A percentile compares a stretch with the other conserved stretches of the same genome.
Conservation (phyloP, 2,329 filamentous ascomycete species). For the Hyphodiscus sp. region DNA sequence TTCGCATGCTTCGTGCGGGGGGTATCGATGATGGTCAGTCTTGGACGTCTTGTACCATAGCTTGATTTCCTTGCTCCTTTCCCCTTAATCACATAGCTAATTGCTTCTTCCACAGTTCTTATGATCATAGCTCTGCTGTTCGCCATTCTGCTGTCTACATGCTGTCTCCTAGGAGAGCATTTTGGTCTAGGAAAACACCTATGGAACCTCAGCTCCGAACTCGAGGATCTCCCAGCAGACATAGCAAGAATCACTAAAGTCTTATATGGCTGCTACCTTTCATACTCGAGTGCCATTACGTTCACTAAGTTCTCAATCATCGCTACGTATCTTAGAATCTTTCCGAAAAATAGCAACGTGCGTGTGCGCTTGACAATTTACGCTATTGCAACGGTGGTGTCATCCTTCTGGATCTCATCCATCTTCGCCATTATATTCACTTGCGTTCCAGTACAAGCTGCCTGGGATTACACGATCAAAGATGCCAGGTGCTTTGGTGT, state of each 20-base stretch:
- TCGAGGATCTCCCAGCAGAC: neutral
- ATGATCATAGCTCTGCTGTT: slow-evolving; percentile 11
- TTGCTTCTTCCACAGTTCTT: slow-evolving; percentile 1
- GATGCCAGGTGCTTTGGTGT: slow-evolving; percentile 6
- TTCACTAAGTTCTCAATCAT: slow-evolving; percentile 15
- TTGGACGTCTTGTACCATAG: neutral
- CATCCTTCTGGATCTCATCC: slow-evolving; percentile 8
- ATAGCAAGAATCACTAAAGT: slow-evolving; percentile 5
- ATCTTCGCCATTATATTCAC: slow-evolving; percentile 16
- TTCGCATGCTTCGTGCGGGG: neutral
- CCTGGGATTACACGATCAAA: slow-evolving; percentile 10
- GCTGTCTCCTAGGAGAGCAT: slow-evolving; percentile 5
- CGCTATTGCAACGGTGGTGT: slow-evolving; percentile 2
- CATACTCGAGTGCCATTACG: slow-evolving; percentile 12
- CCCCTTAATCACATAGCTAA: neutral
- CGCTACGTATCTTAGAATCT: slow-evolving; percentile 13
- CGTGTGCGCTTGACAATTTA: slow-evolving; percentile 2
- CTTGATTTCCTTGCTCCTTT: too few species aligned
- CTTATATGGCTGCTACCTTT: slow-evolving; percentile 9
- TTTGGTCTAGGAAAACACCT: slow-evolving; percentile 14
- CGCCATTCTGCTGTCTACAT: slow-evolving; percentile 8
- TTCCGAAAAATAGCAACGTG: slow-evolving; percentile 1
- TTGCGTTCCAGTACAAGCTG: slow-evolving; percentile 10
- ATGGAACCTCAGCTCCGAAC: slow-evolving; percentile 10
- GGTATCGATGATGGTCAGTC: neutral